Evolutionary conservation across 306 rosid species (phyloP), one percentile per base, ranked within the genome.

Genomic region (Corylus avellana): DNA sequence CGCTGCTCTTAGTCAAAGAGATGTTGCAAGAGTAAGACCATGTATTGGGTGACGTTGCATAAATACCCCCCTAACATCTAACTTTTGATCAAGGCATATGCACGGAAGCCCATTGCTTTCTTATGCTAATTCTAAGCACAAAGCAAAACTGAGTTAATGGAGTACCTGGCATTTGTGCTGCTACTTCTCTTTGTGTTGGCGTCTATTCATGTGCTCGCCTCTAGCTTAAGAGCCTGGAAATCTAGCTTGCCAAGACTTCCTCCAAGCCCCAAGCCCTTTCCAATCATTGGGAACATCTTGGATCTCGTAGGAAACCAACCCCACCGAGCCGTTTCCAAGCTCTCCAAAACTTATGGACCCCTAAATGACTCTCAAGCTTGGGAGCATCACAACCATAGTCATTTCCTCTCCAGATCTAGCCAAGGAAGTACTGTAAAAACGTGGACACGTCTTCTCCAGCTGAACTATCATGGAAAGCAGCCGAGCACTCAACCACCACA

Each of bases 261-360:
- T 22, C 58, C 58, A 3, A 22, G 58, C 14, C 58, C 58, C 20
- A 54, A 54, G 58, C 20, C 58, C 16, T 54, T 54, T 3, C 58
- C 58, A 4, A 54, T 54, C 14, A 16, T 54, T 3, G 58, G 58
- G 20, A 91, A 87, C 72, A 84, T 87, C 4, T 39, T 87, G 14
- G 78, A 80, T 35, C 32, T 29, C 32, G 85, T 91, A 44, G 82
- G 85, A 3, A 59, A 82, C 22, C 80, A 73, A n/a, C 90, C 91
- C 12, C 89, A 84, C 80, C 64, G 47, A 72, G 54, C 89, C 3
- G 29, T 87, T 7, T 48, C 86, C 18, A 46, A 77, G 44, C 86
- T 82, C n/a, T 75, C 90, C 63, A 58, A 48, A 27, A 39, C 57
- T 42, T 46, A 79, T 2, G 88, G 90, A 22, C 88, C 88, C 2